Evolutionary conservation across 768 basidiomycete genomes (phyloP).

Genomic region (Collybia sp.): DNA sequence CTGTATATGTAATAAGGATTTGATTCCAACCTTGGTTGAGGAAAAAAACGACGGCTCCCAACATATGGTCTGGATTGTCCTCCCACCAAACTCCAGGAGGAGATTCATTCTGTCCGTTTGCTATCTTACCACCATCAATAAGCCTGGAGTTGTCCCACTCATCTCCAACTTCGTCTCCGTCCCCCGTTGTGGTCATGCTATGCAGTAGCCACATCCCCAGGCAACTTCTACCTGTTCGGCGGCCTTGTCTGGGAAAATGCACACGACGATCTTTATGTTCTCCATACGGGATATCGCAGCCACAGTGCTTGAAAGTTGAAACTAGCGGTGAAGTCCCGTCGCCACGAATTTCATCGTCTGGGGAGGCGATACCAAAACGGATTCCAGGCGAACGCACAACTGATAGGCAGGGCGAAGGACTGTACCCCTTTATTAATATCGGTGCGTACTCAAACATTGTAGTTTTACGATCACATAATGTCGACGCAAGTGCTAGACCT

Average conservation of each 20-base stretch:
- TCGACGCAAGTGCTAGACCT: too few species aligned
- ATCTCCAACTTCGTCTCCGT: slow-evolving; percentile 78
- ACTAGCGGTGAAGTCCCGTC: slow-evolving; percentile 87
- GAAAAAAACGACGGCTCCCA: too few species aligned
- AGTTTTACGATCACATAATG: too few species aligned
- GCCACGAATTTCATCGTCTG: slow-evolving; percentile 88
- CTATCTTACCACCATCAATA: slow-evolving; percentile 57
- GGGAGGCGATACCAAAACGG: slow-evolving; percentile 95
- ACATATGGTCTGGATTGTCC: too few species aligned
- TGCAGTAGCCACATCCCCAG: slow-evolving; percentile 65
- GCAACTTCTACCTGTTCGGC: slow-evolving; percentile 95
- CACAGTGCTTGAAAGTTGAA: slow-evolving; percentile 74
- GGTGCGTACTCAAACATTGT: slow-evolving; percentile 51
- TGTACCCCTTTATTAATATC: slow-evolving; percentile 93
- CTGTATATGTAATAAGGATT: too few species aligned
- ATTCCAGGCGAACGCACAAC: slow-evolving; percentile 49
- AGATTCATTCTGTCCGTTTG: too few species aligned
- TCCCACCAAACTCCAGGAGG: too few species aligned
- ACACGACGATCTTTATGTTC: slow-evolving; percentile 90
- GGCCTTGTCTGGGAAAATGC: slow-evolving; percentile 90
- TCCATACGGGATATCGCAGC: slow-evolving; percentile 73
- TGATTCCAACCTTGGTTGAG: too few species aligned
- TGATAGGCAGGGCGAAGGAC: slow-evolving; percentile 85
- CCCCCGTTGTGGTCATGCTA: slow-evolving; percentile 94
- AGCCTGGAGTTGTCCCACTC: slow-evolving; percentile 59